These are phyloP conservation scores for Onygena corvina DNA, from an alignment of 2,329 filamentous ascomycete species.

Conservation along the genomic window DNA sequence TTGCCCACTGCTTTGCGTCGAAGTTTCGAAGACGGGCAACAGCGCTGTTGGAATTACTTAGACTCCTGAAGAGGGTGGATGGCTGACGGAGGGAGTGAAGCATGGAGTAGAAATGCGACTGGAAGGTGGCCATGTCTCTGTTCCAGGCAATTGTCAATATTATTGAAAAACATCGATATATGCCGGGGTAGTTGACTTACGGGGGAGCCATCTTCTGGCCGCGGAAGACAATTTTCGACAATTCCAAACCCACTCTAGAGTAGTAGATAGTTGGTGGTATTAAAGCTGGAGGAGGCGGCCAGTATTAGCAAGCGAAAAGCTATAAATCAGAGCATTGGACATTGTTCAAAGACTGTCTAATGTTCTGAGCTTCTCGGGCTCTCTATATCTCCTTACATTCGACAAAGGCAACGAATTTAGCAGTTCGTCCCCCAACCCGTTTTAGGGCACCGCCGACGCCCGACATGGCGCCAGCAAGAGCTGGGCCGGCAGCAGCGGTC, in stretches of 20 bases:
- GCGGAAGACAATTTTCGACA: slow-evolving; percentile 75
- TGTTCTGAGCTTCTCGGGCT: background rate
- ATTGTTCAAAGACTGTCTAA: too few relatives aligned
- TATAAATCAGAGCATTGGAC: slow-evolving; percentile 8
- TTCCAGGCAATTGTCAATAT: slow-evolving; percentile 12
- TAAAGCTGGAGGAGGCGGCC: slow-evolving; percentile 9
- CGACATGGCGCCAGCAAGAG: slow-evolving; percentile 59
- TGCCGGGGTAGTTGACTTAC: slow-evolving; percentile 46
- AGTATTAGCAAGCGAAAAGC: background rate
- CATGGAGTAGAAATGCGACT: slow-evolving; percentile 69
- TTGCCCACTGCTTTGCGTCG: slow-evolving; percentile 55
- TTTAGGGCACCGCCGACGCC: slow-evolving; percentile 54
- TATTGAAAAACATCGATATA: background rate
- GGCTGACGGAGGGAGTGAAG: slow-evolving; percentile 62
- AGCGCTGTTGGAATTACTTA: slow-evolving; percentile 10
- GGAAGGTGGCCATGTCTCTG: slow-evolving; percentile 70
- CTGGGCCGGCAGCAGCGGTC: slow-evolving; percentile 65
- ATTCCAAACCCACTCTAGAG: slow-evolving; percentile 73
- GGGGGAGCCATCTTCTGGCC: slow-evolving; percentile 87
- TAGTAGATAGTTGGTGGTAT: slow-evolving; percentile 83
- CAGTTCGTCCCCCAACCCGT: slow-evolving; percentile 73
- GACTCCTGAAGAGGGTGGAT: slow-evolving; percentile 40
- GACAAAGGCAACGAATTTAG: slow-evolving; percentile 62
- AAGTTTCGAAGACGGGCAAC: slow-evolving; percentile 53
- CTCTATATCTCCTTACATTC: slow-evolving; percentile 57